Evolutionary conservation across 192 early-diverging fungal species (phyloP), one percentile per base, ranked within the genome.

Genomic region (Rhizoclosmatium sp.): DNA sequence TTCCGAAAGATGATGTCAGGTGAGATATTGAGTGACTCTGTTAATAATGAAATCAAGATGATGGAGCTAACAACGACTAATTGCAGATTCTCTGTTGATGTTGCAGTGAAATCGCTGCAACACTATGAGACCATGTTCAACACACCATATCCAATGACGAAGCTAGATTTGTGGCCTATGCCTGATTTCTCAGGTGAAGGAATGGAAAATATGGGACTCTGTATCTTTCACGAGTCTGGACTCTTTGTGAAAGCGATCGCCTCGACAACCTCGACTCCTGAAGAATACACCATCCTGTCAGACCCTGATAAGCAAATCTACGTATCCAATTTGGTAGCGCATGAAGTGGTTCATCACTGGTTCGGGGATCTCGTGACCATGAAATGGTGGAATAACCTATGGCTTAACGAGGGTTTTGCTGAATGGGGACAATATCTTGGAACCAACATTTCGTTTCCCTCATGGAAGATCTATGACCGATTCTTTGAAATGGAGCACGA

Each of bases 161-260:
- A 85, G 71, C 56, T 84, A 46, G 90, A 91, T 82, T 78, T 91
- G 68, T 75, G 90, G 46, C 91, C 89, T 14, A 83, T 91, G 16
- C 90, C 90, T 31, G 88, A 90, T 85, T 91, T 91, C 79, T 80
- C 83, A 41, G 83, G 85, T 12, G 90, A 91, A 19, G 89, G 85
- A 2, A 91, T 91, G 90, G 90, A 91, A 67, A 91, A 91, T 82
- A 90, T 83, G 87, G 86, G 86, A 23, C 71, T 87, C 14, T 47
- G 59, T 47, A 75, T 67, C 54, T 75, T 78, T 77, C 67, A n/a
- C 2, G 67, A 14, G 39, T 56, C 19, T 65, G 79, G 56, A 65
- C 76, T 79, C 14, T 80, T 59, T n/a, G 42, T 83, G 16, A 69
- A 77, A 41, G 60, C 81, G 4, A 47, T 47, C 2, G 71, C 47